A percentile compares a stretch with the other conserved stretches of the same genome.
Evolutionary conservation across 306 rosid species (phyloP).

Genomic region (Castanospermum australe): DNA sequence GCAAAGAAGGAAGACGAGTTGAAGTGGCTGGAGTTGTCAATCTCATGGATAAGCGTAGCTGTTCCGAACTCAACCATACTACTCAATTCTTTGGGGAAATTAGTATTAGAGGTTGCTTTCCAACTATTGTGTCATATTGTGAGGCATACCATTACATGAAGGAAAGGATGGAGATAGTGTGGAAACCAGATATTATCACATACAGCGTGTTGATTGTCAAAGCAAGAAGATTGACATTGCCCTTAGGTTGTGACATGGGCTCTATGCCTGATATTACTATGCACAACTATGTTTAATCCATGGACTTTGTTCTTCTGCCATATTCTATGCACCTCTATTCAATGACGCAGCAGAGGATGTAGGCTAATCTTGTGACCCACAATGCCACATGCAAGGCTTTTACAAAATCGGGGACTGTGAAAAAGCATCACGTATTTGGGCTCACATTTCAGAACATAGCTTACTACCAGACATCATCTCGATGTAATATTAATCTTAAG

Average conservation of each 20-base stretch:
- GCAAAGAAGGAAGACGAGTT: slow-evolving; percentile 70
- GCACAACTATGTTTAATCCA: slow-evolving; percentile 61
- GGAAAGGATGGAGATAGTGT: slow-evolving; percentile 60
- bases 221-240: slow-evolving; percentile 53
- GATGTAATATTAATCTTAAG: slow-evolving; percentile 51
- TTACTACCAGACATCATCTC: slow-evolving; percentile 59
- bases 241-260: slow-evolving; percentile 53
- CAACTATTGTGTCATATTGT: slow-evolving; percentile 49
- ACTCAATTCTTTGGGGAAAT: slow-evolving; percentile 45
- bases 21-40: slow-evolving; percentile 53
- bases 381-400: slow-evolving; percentile 67
- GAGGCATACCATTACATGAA: slow-evolving; percentile 49
- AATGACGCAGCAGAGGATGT: slow-evolving; percentile 35
- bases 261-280: slow-evolving; percentile 49
- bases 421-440: slow-evolving; percentile 53
- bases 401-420: slow-evolving; percentile 49
- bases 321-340: slow-evolving; percentile 49
- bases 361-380: slow-evolving; percentile 52
- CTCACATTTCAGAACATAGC: slow-evolving; percentile 36
- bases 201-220: slow-evolving; percentile 55
- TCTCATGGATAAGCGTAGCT: slow-evolving; percentile 55
- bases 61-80: slow-evolving; percentile 47
- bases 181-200: slow-evolving; percentile 58
- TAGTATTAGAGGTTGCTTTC: slow-evolving; percentile 40
- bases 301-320: slow-evolving; percentile 57